Base-by-base conservation (phyloP, 164 flowering plant genomes). In the Chloranthus sessilifolius region DNA sequence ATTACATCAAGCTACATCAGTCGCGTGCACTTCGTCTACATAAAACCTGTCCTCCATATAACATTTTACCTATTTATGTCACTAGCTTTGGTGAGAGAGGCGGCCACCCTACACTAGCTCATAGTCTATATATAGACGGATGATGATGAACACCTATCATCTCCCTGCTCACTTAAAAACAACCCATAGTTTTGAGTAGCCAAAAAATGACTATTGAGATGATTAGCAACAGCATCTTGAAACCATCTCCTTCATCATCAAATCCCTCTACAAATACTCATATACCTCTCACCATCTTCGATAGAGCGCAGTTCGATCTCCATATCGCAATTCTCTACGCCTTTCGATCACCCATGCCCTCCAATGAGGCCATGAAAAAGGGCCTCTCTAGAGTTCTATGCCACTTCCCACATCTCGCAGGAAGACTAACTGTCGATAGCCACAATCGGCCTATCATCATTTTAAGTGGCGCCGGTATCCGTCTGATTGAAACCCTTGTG, bases 391-490 rank as follows among this genome's bases (percentile, higher is more conserved):
- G 16, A 29, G 61, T 24, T 16, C 54, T 57, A 6, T 30, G 20
- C 47, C 12, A 38, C 47, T 57, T 35, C 41, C 52, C 53, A 10
- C 45, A 48, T n/a, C 43, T 36, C 3, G 61, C 61, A 5, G 61
- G 61, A 5, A 47, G 61, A 11, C 29, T 57, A 12, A 14, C 46
- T 0, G 24, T 26, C 24, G 61, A 57, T 11, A 19, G 26, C 2
- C 35, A 36, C 12, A 33, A 36, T 16, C 42, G 43, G 20, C 47
- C 20, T 2, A 14, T 21, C 23, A 49, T 57, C 19, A 30, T 48
- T 15, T 46, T 57, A 26, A 57, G 49, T 31, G 52, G 41, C 31
- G 54, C 53, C 30, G 61, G 61, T 2, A 22, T 57, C 16, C 54
- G 48, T n/a, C 8, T 57, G 10, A 47, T 48, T 33, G 61, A 48